Percentiles rank a stretch among this genome's conserved stretches.
phyloP scores from a whole-genome alignment of 768 basidiomycete species.

The Boletus fagicola region DNA sequence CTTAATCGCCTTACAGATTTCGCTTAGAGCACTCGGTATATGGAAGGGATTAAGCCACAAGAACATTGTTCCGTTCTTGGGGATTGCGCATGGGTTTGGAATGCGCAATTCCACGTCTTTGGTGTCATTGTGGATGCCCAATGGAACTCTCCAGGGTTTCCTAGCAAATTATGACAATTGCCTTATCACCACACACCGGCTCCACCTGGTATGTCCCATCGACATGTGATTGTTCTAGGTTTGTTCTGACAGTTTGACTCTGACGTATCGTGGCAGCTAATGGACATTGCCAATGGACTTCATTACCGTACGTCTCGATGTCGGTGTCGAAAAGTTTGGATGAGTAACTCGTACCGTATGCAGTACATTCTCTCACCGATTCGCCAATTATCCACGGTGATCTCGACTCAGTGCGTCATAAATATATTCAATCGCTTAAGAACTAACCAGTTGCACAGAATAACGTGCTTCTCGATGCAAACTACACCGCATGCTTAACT shows the following conservation, averaged over 20 bases:
- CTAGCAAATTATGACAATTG: constrained; percentile 4
- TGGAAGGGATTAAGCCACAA: constrained; percentile 24
- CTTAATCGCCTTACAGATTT: constrained; percentile 2
- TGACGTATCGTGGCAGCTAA: constrained; percentile 4
- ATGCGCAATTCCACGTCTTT: constrained; percentile 19
- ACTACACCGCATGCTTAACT: constrained; percentile 37
- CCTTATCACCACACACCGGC: neutral
- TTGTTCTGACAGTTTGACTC: neutral
- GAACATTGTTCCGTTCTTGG: constrained; percentile 27
- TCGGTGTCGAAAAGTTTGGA: neutral
- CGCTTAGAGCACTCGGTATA: constrained; percentile 22
- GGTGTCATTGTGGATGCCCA: constrained; percentile 31
- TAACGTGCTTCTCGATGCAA: constrained; percentile 16
- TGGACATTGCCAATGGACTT: constrained; percentile 15
- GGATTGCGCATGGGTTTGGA: constrained; percentile 27
- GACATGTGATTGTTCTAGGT: neutral
- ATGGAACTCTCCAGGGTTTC: constrained; percentile 26
- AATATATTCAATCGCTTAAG: neutral
- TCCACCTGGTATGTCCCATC: neutral
- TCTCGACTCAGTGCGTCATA: constrained; percentile 5
- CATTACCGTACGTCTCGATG: constrained; percentile 7
- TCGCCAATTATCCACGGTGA: constrained; percentile 14
- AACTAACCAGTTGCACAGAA: constrained; percentile 4
- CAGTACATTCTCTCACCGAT: constrained; percentile 9
- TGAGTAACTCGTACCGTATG: neutral